These are phyloP conservation scores for Drosera capensis DNA, from an alignment of 148 eudicot species.

Conservation along the genomic window DNA sequence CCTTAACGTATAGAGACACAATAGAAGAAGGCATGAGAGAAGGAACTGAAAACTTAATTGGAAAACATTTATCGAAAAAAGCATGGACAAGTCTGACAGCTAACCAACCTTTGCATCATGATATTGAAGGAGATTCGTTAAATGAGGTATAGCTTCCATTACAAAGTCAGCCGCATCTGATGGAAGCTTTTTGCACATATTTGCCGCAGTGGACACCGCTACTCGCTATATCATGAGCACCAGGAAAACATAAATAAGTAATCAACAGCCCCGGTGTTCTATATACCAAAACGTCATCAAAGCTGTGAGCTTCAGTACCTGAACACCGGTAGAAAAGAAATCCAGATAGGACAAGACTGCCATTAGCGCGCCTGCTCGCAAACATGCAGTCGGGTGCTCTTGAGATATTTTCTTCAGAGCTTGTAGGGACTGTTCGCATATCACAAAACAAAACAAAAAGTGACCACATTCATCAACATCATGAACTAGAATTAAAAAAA, in stretches of 20 bases:
- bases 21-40: background rate
- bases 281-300: background rate
- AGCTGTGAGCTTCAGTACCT: slow-evolving; percentile 27
- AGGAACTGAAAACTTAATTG: background rate
- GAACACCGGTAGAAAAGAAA: slow-evolving; percentile 96
- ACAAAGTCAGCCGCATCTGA: slow-evolving; percentile 99
- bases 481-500: background rate
- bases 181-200: slow-evolving; percentile 97
- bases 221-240: slow-evolving; percentile 45
- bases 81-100: background rate
- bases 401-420: slow-evolving; percentile 95
- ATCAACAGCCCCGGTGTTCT: slow-evolving; percentile 1
- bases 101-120: slow-evolving; percentile 85
- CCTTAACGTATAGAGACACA: slow-evolving; percentile 22
- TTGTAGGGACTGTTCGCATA: slow-evolving; percentile 68
- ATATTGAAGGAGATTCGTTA: slow-evolving; percentile 92
- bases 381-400: slow-evolving; percentile 97
- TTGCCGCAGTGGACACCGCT: slow-evolving; percentile 93
- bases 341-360: slow-evolving; percentile 98
- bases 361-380: slow-evolving; percentile 94
- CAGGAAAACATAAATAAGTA: background rate
- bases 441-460: background rate
- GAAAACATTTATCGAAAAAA: background rate
- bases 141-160: slow-evolving; percentile 96
- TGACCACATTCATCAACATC: background rate